Evolutionary conservation across 768 basidiomycete species (phyloP).

Genomic region (Mycena vulgaris): DNA sequence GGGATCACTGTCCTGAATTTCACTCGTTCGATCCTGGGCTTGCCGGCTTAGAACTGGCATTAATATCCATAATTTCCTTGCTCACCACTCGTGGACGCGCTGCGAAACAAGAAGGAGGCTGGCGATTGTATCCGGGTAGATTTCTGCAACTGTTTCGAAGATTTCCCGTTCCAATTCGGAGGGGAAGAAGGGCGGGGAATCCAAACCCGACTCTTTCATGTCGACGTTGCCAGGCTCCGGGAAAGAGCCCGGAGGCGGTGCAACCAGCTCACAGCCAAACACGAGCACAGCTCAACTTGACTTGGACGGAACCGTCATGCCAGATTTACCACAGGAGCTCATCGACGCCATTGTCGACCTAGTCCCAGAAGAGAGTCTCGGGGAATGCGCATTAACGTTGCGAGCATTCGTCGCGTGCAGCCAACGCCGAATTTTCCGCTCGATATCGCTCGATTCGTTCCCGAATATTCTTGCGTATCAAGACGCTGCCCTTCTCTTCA

Average conservation of each 20-base stretch:
- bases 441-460: conserved; percentile 7
- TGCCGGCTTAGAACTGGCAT: no score
- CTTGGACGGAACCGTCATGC: not conserved
- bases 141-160: not conserved
- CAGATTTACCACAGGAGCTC: conserved; percentile 15
- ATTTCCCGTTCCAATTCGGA: no score
- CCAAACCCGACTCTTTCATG: no score
- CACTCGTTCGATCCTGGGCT: not conserved
- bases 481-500: not conserved
- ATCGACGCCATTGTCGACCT: conserved; percentile 21
- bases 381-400: conserved; percentile 3
- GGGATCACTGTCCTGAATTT: not conserved
- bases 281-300: no score
- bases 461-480: not conserved
- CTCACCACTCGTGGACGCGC: conserved; percentile 2
- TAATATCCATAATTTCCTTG: no score
- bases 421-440: conserved; percentile 19
- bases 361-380: not conserved
- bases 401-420: not conserved
- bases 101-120: not conserved
- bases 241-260: no score
- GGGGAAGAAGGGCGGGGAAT: not conserved
- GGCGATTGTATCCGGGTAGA: not conserved
- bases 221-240: no score
- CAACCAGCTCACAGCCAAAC: no score